Evolutionary conservation across 352 stramenopile genomes (phyloP).

Genomic region (Phytophthora ramorum): DNA sequence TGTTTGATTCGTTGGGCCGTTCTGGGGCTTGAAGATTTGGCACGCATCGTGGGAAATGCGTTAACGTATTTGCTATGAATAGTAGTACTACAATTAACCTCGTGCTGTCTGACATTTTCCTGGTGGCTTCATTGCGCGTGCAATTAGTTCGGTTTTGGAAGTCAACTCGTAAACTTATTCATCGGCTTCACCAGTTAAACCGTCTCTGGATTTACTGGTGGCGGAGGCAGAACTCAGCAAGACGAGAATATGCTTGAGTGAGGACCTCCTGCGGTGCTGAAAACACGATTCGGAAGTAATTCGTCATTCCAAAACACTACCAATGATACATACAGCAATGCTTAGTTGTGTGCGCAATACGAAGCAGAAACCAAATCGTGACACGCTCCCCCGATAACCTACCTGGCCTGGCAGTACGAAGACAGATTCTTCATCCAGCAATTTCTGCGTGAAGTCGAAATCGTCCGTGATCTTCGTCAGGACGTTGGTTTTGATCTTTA

Average conservation of each 20-base stretch:
- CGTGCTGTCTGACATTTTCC: no score
- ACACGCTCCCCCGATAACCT: neutral
- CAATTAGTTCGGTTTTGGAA: no score
- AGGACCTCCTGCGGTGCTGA: constrained; percentile 71
- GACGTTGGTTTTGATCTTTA: constrained; percentile 67
- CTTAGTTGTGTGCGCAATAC: neutral
- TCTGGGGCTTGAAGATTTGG: no score
- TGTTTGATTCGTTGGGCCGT: no score
- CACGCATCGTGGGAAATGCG: no score
- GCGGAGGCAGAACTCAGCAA: constrained; percentile 65
- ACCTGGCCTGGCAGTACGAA: constrained; percentile 94
- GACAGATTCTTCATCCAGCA: constrained; percentile 96
- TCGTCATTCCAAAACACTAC: constrained; percentile 67
- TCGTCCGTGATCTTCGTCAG: constrained; percentile 92
- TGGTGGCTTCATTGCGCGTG: no score
- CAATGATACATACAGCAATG: neutral
- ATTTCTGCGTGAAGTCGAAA: constrained; percentile 92
- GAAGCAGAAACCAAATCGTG: no score
- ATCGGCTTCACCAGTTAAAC: no score
- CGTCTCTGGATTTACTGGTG: constrained; percentile 26
- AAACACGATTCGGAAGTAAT: constrained; percentile 84
- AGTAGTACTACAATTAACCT: no score
- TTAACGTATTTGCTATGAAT: no score
- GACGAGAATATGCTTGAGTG: constrained; percentile 63
- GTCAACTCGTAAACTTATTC: no score